phyloP scores from a whole-genome alignment of 139 green algal genomes.

The Gonium pectorale region DNA sequence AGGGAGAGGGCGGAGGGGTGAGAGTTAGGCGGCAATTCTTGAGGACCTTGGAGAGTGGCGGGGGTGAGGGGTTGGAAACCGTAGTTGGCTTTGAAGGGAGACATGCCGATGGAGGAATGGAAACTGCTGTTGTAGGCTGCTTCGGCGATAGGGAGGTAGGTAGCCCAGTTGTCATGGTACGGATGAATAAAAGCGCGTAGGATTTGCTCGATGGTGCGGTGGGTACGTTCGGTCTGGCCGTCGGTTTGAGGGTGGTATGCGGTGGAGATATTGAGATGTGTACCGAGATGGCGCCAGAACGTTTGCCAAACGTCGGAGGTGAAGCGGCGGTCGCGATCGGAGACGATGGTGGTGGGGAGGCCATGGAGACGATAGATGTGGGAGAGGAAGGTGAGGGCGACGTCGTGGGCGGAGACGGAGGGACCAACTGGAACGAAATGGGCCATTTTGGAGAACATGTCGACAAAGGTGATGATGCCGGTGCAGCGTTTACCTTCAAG shows the following conservation, averaged over 20 bases:
- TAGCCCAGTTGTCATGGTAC: too few species aligned
- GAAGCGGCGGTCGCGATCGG: slow-evolving; percentile 72
- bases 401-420: slow-evolving; percentile 38
- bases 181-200: slow-evolving; percentile 49
- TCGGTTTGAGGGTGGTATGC: slow-evolving; percentile 73
- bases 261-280: slow-evolving; percentile 60
- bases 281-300: slow-evolving; percentile 53
- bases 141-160: too few species aligned
- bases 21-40: too few species aligned
- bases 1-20: background rate
- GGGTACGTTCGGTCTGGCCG: slow-evolving; percentile 77
- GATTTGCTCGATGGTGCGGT: slow-evolving; percentile 63
- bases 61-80: slow-evolving; percentile 20
- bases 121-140: too few species aligned
- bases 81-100: slow-evolving; percentile 17
- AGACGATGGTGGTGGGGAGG: slow-evolving; percentile 64
- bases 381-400: slow-evolving; percentile 61
- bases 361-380: slow-evolving; percentile 61
- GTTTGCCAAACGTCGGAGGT: slow-evolving; percentile 56
- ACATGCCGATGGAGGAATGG: too few species aligned
- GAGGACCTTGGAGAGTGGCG: slow-evolving; percentile 5
- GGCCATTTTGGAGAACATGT: slow-evolving; percentile 68
- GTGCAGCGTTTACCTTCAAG: slow-evolving; percentile 40
- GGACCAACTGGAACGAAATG: slow-evolving; percentile 58
- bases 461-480: slow-evolving; percentile 67